A percentile compares a stretch with the other conserved stretches of the same genome.
Evolutionary conservation across 768 basidiomycete species (phyloP).

Genomic region (Leccinellum rugosiceps): DNA sequence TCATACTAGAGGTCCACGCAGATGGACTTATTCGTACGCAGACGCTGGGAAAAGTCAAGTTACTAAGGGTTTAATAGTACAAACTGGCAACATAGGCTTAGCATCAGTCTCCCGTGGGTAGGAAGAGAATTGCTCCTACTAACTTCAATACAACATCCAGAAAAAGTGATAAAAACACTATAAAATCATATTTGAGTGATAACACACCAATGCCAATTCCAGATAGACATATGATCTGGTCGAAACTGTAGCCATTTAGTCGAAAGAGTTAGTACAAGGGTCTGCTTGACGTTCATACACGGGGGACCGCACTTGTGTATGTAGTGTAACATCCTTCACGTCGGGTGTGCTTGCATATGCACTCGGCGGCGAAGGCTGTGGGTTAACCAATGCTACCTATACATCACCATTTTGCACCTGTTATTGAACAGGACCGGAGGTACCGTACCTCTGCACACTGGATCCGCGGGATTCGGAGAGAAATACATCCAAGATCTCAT

Average conservation of each 20-base stretch:
- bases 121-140: too few species aligned
- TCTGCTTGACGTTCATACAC: constrained; percentile 52
- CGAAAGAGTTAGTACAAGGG: constrained; percentile 17
- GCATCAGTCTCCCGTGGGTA: too few species aligned
- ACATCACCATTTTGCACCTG: neutral
- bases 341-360: constrained; percentile 44
- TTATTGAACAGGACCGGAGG: constrained; percentile 33
- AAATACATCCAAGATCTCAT: constrained; percentile 50
- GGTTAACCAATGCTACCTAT: constrained; percentile 15
- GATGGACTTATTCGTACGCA: too few species aligned
- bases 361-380: constrained; percentile 66
- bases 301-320: constrained; percentile 64
- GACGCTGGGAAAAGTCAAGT: too few species aligned
- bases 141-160: too few species aligned
- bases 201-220: constrained; percentile 55
- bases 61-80: too few species aligned
- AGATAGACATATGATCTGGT: constrained; percentile 42
- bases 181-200: too few species aligned
- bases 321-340: constrained; percentile 45
- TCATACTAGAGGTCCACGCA: too few species aligned
- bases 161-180: too few species aligned
- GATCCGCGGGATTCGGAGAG: constrained; percentile 65
- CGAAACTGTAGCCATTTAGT: constrained; percentile 53
- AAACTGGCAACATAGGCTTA: too few species aligned
- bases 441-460: constrained; percentile 58